Base-by-base conservation (phyloP, 805 yeast species). In the Kodamaea lidongshanica region DNA sequence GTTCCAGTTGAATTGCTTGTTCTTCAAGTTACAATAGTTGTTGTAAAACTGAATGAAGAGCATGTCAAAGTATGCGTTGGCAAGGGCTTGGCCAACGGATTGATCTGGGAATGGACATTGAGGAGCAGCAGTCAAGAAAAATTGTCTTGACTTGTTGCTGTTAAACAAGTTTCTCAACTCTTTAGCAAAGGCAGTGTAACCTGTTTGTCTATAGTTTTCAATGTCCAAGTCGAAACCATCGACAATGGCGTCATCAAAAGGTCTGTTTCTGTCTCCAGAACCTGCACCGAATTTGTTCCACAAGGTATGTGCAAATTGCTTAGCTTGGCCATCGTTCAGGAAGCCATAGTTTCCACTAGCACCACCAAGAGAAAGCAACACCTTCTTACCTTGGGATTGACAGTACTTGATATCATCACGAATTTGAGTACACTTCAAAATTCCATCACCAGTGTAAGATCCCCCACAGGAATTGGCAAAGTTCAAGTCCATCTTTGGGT, bases 381-480 rank as follows among this genome's bases (percentile, higher is more conserved):
- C 30, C 18, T 27, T 27, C 16, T 12, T 95, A 83, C 5, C 87
- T 50, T 18, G 87, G 49, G 3, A 86, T 23, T 29, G 33, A 17
- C 33, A 29, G 16, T 10, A 22, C 19, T 29, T 29, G 17, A 29
- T 24, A 17, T 29, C 33, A 7, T 29, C 33, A 7, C 23, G 27
- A 8, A 30, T 20, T 7, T 12, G 17, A 3, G 26, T 16, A 16
- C 33, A 28, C 12, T 24, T 23, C 12, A 28, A 16, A 6, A 25
- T 7, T 9, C 32, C 32, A 12, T 20, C 26, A 8, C 14, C 16
- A 16, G 32, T 13, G 22, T 16, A 28, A 8, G 32, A 10, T 7
- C 19, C 23, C 3, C 29, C 31, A 15, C 32, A 33, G 9, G 12
- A 18, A 23, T 33, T 33, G 23, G 32, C 31, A 11, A 33, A 52